phyloP scores from a whole-genome alignment of 2,329 filamentous ascomycete species.

The Beauveria bassiana region DNA sequence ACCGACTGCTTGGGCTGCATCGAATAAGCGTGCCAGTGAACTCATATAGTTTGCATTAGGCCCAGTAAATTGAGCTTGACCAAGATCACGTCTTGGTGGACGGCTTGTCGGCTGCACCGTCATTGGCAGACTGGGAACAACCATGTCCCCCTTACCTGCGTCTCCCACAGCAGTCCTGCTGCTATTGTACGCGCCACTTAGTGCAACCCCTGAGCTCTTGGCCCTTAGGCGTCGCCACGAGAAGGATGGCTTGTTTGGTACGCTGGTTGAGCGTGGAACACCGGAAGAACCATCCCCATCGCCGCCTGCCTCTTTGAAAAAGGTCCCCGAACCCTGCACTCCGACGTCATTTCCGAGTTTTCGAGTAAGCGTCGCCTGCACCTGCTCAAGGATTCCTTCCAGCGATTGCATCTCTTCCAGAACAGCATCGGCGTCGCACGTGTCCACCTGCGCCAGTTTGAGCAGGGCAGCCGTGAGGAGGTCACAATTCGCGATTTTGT shows the following conservation, averaged over 20 bases:
- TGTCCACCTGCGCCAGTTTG: constrained; percentile 78
- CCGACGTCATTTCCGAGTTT: constrained; percentile 93
- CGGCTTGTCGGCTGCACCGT: constrained; percentile 56
- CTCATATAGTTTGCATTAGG: constrained; percentile 89
- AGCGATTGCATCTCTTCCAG: constrained; percentile 90
- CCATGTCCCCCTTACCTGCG: constrained; percentile 28
- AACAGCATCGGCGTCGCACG: constrained; percentile 82
- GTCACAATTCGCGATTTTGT: constrained; percentile 90
- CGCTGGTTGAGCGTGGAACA: constrained; percentile 50
- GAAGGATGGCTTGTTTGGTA: constrained; percentile 60
- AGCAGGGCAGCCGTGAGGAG: constrained; percentile 80
- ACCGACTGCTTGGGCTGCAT: constrained; percentile 90
- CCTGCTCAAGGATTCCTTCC: constrained; percentile 78
- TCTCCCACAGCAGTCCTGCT: constrained; percentile 18
- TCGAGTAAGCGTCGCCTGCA: constrained; percentile 66
- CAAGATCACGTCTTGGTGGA: constrained; percentile 64
- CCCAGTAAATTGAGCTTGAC: constrained; percentile 64
- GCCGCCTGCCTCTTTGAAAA: constrained; percentile 64
- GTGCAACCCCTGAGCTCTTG: constrained; percentile 70
- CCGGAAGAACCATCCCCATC: constrained; percentile 36
- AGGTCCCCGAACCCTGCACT: constrained; percentile 59
- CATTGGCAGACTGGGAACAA: constrained; percentile 70
- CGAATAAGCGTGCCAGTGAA: constrained; percentile 81
- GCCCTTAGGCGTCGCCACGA: constrained; percentile 86
- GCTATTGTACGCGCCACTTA: constrained; percentile 41